phyloP scores from a whole-genome alignment of 257 asterid species.

The Nyctanthes arbortristis region DNA sequence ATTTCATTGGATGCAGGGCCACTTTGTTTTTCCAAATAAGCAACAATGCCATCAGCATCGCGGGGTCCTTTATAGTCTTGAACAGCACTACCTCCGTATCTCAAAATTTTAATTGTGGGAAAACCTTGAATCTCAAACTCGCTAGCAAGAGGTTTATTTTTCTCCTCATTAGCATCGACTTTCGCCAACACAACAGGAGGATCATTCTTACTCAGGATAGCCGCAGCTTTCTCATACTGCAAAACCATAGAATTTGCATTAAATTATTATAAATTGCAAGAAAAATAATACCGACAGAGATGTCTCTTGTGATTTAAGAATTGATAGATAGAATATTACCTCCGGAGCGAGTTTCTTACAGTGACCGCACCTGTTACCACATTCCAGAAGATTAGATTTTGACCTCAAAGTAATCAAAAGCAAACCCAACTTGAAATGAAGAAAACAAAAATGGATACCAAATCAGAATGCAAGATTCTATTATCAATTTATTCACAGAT shows the following conservation, averaged over 20 bases:
- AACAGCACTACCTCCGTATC: slow-evolving; percentile 72
- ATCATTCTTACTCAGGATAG: slow-evolving; percentile 69
- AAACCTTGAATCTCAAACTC: slow-evolving; percentile 65
- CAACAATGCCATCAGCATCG: slow-evolving; percentile 82
- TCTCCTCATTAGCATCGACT: slow-evolving; percentile 65
- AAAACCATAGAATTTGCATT: slow-evolving; percentile 20
- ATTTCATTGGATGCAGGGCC: slow-evolving; percentile 83
- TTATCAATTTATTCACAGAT: slow-evolving; percentile 9
- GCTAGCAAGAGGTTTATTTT: slow-evolving; percentile 53
- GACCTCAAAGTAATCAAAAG: neutral
- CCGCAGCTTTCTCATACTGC: slow-evolving; percentile 91
- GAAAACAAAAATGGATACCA: no score
- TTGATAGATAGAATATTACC: slow-evolving; percentile 36
- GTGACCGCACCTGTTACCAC: slow-evolving; percentile 65
- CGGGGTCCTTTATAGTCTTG: slow-evolving; percentile 95
- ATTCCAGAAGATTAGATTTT: neutral
- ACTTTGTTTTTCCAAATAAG: slow-evolving; percentile 69
- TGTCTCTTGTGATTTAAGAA: neutral
- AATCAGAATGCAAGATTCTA: neutral
- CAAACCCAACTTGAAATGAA: no score
- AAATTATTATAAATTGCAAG: neutral
- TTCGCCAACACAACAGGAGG: slow-evolving; percentile 74
- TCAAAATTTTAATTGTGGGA: slow-evolving; percentile 78
- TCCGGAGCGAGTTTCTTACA: slow-evolving; percentile 81
- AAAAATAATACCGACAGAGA: neutral